Conservation (phyloP, 78 protist genomes). For the Parvularia atlantis region DNA sequence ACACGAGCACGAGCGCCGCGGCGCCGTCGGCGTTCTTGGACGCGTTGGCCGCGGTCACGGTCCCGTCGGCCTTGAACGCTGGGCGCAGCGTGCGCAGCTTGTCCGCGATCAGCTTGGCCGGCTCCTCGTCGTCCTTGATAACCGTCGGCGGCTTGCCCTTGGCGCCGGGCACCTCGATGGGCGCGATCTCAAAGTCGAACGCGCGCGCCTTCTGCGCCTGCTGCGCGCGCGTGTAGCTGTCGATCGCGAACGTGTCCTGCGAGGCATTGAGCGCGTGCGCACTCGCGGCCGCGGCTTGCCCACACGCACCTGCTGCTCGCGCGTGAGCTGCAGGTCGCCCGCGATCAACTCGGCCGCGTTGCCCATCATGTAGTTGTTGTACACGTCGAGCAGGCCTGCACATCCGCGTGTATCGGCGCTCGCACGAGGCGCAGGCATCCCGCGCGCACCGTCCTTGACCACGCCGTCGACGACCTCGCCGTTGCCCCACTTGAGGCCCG, state of each 20-base stretch:
- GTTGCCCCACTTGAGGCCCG: conserved; percentile 69
- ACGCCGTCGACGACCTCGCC: conserved; percentile 57
- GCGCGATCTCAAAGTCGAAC: conserved; percentile 4
- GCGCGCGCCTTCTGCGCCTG: conserved; percentile 30
- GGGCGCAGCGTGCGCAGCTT: not conserved
- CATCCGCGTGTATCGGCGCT: no score
- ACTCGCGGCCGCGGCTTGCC: no score
- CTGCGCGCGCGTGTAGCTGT: conserved; percentile 55
- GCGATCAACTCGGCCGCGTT: conserved; percentile 83
- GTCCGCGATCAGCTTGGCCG: not conserved
- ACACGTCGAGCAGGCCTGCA: conserved; percentile 78
- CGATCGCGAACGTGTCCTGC: conserved; percentile 79
- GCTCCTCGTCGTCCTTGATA: conserved; percentile 12
- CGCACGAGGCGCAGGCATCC: no score
- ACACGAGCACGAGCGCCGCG: conserved; percentile 70
- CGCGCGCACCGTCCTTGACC: conserved; percentile 63
- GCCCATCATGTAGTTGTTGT: conserved; percentile 75
- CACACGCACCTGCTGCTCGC: no score
- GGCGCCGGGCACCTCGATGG: not conserved
- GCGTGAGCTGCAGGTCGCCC: conserved; percentile 47
- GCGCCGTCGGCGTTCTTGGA: conserved; percentile 93
- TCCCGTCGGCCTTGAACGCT: conserved; percentile 38
- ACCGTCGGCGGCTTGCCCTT: not conserved
- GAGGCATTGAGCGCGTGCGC: no score
- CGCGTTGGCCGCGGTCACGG: conserved; percentile 92